Evolutionary conservation across 2,329 filamentous ascomycete species (phyloP).

Genomic region (Phyllosticta citrichinensis): DNA sequence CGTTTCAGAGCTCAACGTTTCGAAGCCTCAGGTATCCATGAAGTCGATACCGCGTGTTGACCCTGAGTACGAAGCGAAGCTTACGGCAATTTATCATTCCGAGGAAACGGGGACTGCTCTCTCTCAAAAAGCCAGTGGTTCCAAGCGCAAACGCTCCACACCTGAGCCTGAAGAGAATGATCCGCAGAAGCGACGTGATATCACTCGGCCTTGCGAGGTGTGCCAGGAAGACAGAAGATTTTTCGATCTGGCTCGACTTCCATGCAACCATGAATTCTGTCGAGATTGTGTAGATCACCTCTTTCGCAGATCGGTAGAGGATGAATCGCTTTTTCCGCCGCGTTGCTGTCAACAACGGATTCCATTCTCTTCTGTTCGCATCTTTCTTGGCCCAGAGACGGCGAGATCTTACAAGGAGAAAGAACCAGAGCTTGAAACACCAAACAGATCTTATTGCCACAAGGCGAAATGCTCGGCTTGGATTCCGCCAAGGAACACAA

Average conservation of each 20-base stretch:
- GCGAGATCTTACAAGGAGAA: slow-evolving; percentile 13
- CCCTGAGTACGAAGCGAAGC: neutral
- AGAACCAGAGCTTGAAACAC: slow-evolving; percentile 14
- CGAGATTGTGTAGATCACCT: slow-evolving; percentile 13
- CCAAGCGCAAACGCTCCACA: neutral
- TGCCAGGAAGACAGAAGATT: neutral
- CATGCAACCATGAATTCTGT: slow-evolving; percentile 17
- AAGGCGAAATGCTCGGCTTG: no score
- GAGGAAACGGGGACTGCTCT: neutral
- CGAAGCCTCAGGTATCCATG: neutral
- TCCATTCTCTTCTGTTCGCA: slow-evolving; percentile 10
- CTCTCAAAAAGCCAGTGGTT: neutral
- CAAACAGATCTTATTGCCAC: slow-evolving; percentile 13
- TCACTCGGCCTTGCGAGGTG: neutral
- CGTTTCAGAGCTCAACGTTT: neutral
- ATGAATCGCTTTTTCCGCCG: slow-evolving; percentile 17
- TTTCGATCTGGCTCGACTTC: neutral
- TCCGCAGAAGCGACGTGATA: neutral
- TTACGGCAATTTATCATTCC: neutral
- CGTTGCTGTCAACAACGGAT: slow-evolving; percentile 16
- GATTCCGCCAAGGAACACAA: no score
- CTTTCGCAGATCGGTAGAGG: slow-evolving; percentile 13
- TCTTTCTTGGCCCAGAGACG: neutral
- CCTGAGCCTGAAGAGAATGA: neutral
- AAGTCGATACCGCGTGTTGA: neutral